These are phyloP conservation scores for Hyaloscypha finlandica DNA, from an alignment of 495 filamentous ascomycete species.

Conservation along the genomic window DNA sequence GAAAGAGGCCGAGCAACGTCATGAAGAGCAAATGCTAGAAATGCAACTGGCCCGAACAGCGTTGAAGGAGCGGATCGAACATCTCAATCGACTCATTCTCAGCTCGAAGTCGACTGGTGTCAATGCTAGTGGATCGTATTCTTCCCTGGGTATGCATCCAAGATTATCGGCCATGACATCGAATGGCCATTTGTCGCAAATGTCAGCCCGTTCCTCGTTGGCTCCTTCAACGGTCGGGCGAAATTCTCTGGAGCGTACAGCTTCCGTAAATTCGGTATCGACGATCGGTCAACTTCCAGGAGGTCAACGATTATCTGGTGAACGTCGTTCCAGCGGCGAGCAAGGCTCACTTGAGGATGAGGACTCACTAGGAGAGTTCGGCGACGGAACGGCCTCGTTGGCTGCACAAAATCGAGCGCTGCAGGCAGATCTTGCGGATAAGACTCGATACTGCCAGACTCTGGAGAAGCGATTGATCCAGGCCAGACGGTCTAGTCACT, in stretches of 20 bases:
- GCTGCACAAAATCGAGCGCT: slow-evolving; percentile 81
- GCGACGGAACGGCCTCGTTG: slow-evolving; percentile 81
- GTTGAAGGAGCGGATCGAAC: slow-evolving; percentile 94
- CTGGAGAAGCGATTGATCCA: slow-evolving; percentile 91
- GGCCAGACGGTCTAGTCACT: slow-evolving; percentile 87
- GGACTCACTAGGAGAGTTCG: slow-evolving; percentile 78
- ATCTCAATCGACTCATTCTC: slow-evolving; percentile 92
- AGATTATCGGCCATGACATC: slow-evolving; percentile 57
- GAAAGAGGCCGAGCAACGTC: slow-evolving; percentile 78
- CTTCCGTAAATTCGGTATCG: slow-evolving; percentile 67
- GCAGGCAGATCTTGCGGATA: slow-evolving; percentile 91
- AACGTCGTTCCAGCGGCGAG: slow-evolving; percentile 41
- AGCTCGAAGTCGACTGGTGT: slow-evolving; percentile 95
- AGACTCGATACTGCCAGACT: slow-evolving; percentile 93
- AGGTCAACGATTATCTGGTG: slow-evolving; percentile 44
- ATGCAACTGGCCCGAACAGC: slow-evolving; percentile 97
- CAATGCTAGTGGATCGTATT: slow-evolving; percentile 72
- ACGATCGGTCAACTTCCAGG: slow-evolving; percentile 48
- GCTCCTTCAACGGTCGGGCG: slow-evolving; percentile 67
- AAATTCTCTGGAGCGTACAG: slow-evolving; percentile 58
- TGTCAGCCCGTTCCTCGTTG: slow-evolving; percentile 70
- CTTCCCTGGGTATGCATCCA: slow-evolving; percentile 69
- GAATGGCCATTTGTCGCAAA: slow-evolving; percentile 44
- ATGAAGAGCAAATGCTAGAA: slow-evolving; percentile 96
- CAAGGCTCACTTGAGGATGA: slow-evolving; percentile 58